Conservation (phyloP, 345 rosid species). For the Arabidopsis thaliana region DNA sequence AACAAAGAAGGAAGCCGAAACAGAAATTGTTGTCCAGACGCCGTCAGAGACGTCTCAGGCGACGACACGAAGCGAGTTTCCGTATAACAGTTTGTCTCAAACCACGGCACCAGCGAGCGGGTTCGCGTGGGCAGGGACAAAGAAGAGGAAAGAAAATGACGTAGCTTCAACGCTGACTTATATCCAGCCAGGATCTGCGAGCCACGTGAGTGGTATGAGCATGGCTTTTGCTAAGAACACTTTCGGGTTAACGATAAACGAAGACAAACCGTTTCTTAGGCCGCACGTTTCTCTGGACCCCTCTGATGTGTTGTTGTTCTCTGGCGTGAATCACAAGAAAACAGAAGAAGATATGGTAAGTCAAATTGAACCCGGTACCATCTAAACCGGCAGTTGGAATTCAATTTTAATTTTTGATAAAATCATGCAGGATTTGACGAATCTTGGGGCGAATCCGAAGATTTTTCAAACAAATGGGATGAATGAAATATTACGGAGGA, state of each 20-base stretch:
- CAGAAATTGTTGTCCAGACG: constrained; percentile 44
- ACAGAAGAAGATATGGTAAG: constrained; percentile 16
- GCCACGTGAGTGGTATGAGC: constrained; percentile 57
- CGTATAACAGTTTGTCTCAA: constrained; percentile 49
- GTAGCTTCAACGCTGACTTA: constrained; percentile 54
- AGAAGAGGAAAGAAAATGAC: constrained; percentile 55
- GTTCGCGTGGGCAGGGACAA: constrained; percentile 61
- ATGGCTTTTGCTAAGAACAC: constrained; percentile 54
- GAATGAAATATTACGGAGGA: constrained; percentile 46
- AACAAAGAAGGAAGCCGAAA: constrained; percentile 42
- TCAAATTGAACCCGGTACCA: background rate
- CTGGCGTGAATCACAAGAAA: constrained; percentile 37
- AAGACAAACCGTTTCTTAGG: constrained; percentile 40
- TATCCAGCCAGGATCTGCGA: constrained; percentile 50
- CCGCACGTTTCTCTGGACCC: constrained; percentile 46
- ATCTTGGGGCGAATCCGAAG: constrained; percentile 42
- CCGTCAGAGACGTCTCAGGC: constrained; percentile 51
- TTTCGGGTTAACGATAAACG: constrained; percentile 47
- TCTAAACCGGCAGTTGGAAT: background rate
- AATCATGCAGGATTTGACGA: constrained; percentile 26
- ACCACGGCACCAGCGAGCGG: constrained; percentile 55
- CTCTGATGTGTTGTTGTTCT: constrained; percentile 28
- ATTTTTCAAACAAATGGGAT: constrained; percentile 44
- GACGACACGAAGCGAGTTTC: constrained; percentile 47
- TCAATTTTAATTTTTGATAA: background rate